Percentiles rank a stretch among this genome's conserved stretches.
phyloP scores from a whole-genome alignment of 495 filamentous ascomycete species.

The Aspergillus wentii region DNA sequence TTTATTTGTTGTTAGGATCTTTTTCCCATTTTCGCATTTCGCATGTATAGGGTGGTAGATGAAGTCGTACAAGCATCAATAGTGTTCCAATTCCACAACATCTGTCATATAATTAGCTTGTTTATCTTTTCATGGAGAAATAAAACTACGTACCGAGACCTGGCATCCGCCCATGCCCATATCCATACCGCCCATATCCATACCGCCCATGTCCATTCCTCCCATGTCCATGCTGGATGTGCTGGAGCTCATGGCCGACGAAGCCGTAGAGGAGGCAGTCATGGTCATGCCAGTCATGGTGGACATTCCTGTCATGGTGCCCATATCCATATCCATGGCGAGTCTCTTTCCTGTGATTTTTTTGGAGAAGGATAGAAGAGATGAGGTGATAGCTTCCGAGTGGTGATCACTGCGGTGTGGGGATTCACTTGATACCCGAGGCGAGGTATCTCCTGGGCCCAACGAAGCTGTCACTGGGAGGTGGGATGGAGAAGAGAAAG shows the following conservation, averaged over 20 bases:
- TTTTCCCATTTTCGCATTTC: not conserved
- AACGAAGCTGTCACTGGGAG: too few relatives aligned
- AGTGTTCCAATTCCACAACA: constrained; percentile 77
- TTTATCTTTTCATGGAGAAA: not conserved
- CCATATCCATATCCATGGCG: not conserved
- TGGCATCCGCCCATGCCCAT: constrained; percentile 25
- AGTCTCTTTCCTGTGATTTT: not conserved
- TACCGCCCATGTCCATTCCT: constrained; percentile 19
- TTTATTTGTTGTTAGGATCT: constrained; percentile 6
- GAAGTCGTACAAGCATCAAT: constrained; percentile 52
- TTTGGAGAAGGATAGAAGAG: too few relatives aligned
- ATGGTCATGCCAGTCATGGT: too few relatives aligned
- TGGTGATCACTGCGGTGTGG: too few relatives aligned
- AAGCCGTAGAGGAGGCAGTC: too few relatives aligned
- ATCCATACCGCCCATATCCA: constrained; percentile 17
- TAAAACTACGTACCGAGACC: constrained; percentile 39
- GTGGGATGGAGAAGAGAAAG: too few relatives aligned
- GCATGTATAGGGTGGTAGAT: not conserved
- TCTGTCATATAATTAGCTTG: constrained; percentile 32
- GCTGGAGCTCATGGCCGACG: not conserved
- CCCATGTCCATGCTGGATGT: constrained; percentile 3
- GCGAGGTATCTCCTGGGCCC: too few relatives aligned
- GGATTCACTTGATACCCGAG: too few relatives aligned
- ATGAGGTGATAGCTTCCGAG: too few relatives aligned
- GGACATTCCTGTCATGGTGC: not conserved